Evolutionary conservation across 2,329 filamentous ascomycete genomes (phyloP).

Genomic region (Parastagonospora nodorum): DNA sequence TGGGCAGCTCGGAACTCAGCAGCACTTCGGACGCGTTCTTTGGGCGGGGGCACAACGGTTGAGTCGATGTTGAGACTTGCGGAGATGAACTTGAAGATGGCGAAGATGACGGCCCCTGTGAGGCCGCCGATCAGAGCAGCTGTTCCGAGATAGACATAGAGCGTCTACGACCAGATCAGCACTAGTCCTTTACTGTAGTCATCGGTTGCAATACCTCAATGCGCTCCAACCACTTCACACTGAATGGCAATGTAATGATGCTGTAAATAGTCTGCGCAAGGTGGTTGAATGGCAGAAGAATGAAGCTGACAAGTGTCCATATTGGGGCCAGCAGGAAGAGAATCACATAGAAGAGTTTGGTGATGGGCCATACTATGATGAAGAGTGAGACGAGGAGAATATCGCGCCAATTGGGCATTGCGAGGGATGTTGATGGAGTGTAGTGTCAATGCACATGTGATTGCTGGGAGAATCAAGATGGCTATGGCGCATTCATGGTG

Average conservation of each 20-base stretch:
- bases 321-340: slow-evolving; percentile 53
- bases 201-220: slow-evolving; percentile 57
- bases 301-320: slow-evolving; percentile 52
- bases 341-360: slow-evolving; percentile 46
- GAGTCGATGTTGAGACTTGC: slow-evolving; percentile 53
- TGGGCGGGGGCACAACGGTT: slow-evolving; percentile 10
- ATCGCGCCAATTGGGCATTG: slow-evolving; percentile 39
- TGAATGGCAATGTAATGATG: slow-evolving; percentile 55
- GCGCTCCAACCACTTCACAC: slow-evolving; percentile 51
- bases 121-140: slow-evolving; percentile 70
- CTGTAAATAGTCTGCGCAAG: slow-evolving; percentile 51
- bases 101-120: slow-evolving; percentile 64
- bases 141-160: slow-evolving; percentile 65
- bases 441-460: too few relatives aligned
- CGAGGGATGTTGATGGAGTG: slow-evolving; percentile 1
- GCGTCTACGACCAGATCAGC: slow-evolving; percentile 39
- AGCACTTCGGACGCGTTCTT: slow-evolving; percentile 25
- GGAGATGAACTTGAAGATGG: slow-evolving; percentile 61
- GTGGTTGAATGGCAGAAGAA: slow-evolving; percentile 58
- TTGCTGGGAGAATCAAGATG: too few relatives aligned
- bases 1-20: slow-evolving; percentile 36
- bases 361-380: slow-evolving; percentile 47
- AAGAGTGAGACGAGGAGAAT: slow-evolving; percentile 37
- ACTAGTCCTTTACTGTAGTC: too few relatives aligned
- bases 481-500: not conserved